A percentile compares a stretch with the other conserved stretches of the same genome.
Evolutionary conservation across 306 rosid species (phyloP).

Genomic region (Albizia julibrissin): DNA sequence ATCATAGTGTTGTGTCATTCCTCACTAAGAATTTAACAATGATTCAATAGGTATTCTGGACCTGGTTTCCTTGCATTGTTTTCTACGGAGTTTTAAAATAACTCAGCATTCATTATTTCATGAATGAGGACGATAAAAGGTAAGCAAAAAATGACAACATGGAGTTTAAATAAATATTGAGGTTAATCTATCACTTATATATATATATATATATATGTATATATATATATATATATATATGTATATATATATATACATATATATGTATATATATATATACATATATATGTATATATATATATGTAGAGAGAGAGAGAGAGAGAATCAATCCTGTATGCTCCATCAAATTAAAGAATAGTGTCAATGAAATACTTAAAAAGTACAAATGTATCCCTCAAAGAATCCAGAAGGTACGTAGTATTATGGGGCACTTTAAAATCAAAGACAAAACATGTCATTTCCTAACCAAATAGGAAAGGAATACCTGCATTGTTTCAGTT

Average conservation of each 20-base stretch:
- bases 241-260: too few species aligned
- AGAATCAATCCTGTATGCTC: too few species aligned
- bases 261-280: too few species aligned
- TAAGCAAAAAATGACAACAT: slow-evolving; percentile 2
- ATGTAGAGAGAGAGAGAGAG: too few species aligned
- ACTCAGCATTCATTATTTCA: not conserved
- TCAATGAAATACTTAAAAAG: not conserved
- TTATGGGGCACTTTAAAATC: not conserved
- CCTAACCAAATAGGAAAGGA: not conserved
- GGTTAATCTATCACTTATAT: not conserved
- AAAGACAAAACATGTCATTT: not conserved
- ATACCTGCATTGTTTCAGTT: slow-evolving; percentile 80
- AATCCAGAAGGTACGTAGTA: not conserved
- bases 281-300: too few species aligned
- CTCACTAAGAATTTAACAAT: not conserved
- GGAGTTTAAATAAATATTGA: not conserved
- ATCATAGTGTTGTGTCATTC: not conserved
- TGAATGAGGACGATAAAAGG: slow-evolving; percentile 13
- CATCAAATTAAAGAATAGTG: not conserved
- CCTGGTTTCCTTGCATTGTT: not conserved
- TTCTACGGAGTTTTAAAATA: not conserved
- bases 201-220: too few species aligned
- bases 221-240: too few species aligned
- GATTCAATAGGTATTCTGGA: not conserved
- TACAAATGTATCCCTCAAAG: not conserved